Conservation (phyloP, 2,329 filamentous ascomycete genomes). For the Scedosporium apiospermum region DNA sequence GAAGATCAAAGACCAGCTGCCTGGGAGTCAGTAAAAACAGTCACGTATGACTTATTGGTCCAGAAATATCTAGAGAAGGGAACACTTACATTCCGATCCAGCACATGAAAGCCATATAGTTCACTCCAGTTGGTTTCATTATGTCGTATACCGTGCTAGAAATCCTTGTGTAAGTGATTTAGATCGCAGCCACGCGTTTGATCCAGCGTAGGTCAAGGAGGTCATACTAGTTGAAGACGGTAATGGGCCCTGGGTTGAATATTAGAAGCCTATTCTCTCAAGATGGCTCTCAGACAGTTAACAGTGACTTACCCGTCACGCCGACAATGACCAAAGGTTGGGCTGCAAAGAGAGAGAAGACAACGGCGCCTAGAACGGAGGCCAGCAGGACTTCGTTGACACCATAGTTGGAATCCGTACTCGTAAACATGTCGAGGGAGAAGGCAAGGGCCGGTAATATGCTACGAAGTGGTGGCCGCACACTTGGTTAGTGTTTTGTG, state of each 20-base stretch:
- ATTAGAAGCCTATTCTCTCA: neutral
- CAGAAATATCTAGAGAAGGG: neutral
- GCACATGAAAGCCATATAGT: slow-evolving; percentile 84
- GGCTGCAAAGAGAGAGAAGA: slow-evolving; percentile 70
- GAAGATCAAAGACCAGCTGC: slow-evolving; percentile 71
- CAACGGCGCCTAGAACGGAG: slow-evolving; percentile 71
- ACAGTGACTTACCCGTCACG: slow-evolving; percentile 52
- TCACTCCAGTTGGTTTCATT: slow-evolving; percentile 63
- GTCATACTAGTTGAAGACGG: slow-evolving; percentile 76
- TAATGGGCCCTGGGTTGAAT: slow-evolving; percentile 61
- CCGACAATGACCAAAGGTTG: slow-evolving; percentile 88
- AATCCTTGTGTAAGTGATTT: neutral
- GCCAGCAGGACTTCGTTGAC: slow-evolving; percentile 87
- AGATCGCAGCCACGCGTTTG: neutral
- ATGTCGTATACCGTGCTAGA: slow-evolving; percentile 77
- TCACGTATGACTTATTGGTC: neutral
- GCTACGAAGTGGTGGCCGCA: slow-evolving; percentile 29
- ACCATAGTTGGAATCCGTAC: slow-evolving; percentile 74
- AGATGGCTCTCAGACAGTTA: neutral
- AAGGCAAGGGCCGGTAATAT: slow-evolving; percentile 83
- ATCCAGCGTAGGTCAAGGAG: neutral
- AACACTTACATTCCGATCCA: slow-evolving; percentile 67
- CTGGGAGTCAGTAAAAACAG: neutral
- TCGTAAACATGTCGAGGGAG: slow-evolving; percentile 87
- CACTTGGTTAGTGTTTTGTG: neutral